Evolutionary conservation across 257 asterid species (phyloP).

Genomic region (Solanum arcanum): DNA sequence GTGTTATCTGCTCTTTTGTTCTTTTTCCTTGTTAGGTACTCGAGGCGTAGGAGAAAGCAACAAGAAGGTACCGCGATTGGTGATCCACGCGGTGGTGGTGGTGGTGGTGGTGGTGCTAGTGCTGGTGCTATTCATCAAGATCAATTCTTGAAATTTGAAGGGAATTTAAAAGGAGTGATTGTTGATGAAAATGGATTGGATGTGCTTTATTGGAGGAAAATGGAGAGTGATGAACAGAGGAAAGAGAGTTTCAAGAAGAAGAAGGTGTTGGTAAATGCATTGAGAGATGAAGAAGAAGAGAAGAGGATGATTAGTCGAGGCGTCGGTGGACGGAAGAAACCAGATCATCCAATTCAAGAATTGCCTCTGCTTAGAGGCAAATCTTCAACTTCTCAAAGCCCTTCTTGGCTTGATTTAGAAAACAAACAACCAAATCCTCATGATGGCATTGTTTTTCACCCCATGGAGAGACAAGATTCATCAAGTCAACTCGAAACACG

Average conservation of each 20-base stretch:
- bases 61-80: background rate
- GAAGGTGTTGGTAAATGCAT: slow-evolving; percentile 21
- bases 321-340: slow-evolving; percentile 9
- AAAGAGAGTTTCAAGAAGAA: slow-evolving; percentile 34
- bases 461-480: slow-evolving; percentile 21
- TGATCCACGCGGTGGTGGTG: background rate
- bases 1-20: slow-evolving; percentile 1
- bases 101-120: background rate
- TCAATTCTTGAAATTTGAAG: slow-evolving; percentile 36
- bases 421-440: slow-evolving; percentile 2
- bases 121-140: slow-evolving; percentile 4
- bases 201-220: slow-evolving; percentile 75
- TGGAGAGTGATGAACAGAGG: slow-evolving; percentile 33
- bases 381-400: slow-evolving; percentile 64
- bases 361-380: slow-evolving; percentile 59
- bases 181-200: slow-evolving; percentile 92
- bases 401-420: slow-evolving; percentile 35
- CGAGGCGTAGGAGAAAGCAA: background rate
- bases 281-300: slow-evolving; percentile 31
- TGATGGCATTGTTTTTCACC: slow-evolving; percentile 5
- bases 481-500: background rate
- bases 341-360: slow-evolving; percentile 38
- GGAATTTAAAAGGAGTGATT: slow-evolving; percentile 67
- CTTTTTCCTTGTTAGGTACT: background rate
- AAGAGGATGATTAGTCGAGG: slow-evolving; percentile 28